A percentile compares a stretch with the other conserved stretches of the same genome.
Evolutionary conservation across 2,329 filamentous ascomycete genomes (phyloP).

Genomic region (Trichoderma oligosporum): DNA sequence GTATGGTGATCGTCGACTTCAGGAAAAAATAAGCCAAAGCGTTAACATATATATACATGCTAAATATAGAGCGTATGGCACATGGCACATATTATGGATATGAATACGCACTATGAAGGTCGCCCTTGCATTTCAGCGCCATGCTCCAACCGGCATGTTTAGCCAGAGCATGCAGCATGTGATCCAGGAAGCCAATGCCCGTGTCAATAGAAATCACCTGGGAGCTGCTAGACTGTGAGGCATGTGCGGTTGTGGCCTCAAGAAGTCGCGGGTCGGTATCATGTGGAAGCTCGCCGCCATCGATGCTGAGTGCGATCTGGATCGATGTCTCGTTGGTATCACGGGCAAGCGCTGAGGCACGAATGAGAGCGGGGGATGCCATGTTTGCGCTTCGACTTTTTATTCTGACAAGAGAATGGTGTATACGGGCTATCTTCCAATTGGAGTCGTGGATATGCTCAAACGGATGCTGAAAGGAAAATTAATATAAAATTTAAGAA

Average conservation of each 20-base stretch:
- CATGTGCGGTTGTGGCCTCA: conserved; percentile 60
- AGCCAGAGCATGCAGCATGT: conserved; percentile 95
- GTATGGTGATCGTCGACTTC: conserved; percentile 98
- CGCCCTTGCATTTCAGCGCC: conserved; percentile 75
- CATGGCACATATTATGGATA: background rate
- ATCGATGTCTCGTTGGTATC: conserved; percentile 99
- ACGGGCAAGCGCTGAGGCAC: conserved; percentile 65
- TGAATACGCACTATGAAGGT: conserved; percentile 74
- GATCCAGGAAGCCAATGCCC: conserved; percentile 95
- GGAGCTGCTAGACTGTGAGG: conserved; percentile 75
- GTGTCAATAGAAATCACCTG: conserved; percentile 87
- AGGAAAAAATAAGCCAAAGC: background rate
- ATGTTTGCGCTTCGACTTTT: background rate
- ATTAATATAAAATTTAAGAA: no score
- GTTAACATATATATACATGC: background rate
- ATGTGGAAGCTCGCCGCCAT: conserved; percentile 75
- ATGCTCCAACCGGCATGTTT: conserved; percentile 97
- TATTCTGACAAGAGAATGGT: background rate
- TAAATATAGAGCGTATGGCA: background rate
- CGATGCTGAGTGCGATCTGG: conserved; percentile 84
- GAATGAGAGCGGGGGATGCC: conserved; percentile 8
- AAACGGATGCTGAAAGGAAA: conserved; percentile 1
- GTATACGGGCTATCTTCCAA: background rate
- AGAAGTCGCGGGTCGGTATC: conserved; percentile 57
- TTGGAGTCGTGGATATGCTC: background rate